Base-by-base conservation (phyloP, 2,329 filamentous ascomycete species). In the Fusarium domesticum region DNA sequence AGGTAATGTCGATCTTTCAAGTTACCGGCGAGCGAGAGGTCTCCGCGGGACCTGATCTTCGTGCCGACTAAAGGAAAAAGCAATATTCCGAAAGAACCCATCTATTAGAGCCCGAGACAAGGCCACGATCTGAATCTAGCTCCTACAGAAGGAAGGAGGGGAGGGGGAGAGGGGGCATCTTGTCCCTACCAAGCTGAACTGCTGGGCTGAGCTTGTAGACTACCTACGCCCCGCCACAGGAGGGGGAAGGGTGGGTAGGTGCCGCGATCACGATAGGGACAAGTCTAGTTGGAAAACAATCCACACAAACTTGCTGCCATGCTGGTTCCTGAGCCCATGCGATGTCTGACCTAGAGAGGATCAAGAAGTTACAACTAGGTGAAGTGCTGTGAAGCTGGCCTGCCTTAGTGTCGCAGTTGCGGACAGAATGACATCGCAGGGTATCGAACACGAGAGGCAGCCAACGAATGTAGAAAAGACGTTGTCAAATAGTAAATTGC, bases 201-300 rank as follows among this genome's bases (percentile, higher is more conserved):
- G 32, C 41, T 36, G 35, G 36, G 36, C 50, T 54, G 42, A 41
- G 28, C 33, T 43, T 39, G 32, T 33, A 37, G n/a, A 31, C n/a
- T n/a, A 18, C 23, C n/a, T n/a, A 18, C 23, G 18, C 14, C 17
- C 5, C 12, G 18, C 14, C 7, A 23, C 23, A 28, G 8, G 8
- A 28, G 14, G 7, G 23, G 7, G 23, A 28, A 28, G 14, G 23
- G 23, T 28, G 23, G n/a, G n/a, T n/a, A 28, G 10, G 23, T 28
- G 23, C 8, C 23, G 14, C 23, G 23, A 12, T 28, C 23, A 28
- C 14, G 8, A 8, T 4, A 12, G 20, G 23, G 23, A 28, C 23
- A 28, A 11, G 23, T 28, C 7, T 28, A 28, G 14, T 12, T 28
- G 23, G 23, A 8, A 28, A 12, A 28, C 23, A 28, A n/a, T 12